These are phyloP conservation scores for Alliaria petiolata DNA, from an alignment of 345 rosid genomes.

Conservation along the genomic window DNA sequence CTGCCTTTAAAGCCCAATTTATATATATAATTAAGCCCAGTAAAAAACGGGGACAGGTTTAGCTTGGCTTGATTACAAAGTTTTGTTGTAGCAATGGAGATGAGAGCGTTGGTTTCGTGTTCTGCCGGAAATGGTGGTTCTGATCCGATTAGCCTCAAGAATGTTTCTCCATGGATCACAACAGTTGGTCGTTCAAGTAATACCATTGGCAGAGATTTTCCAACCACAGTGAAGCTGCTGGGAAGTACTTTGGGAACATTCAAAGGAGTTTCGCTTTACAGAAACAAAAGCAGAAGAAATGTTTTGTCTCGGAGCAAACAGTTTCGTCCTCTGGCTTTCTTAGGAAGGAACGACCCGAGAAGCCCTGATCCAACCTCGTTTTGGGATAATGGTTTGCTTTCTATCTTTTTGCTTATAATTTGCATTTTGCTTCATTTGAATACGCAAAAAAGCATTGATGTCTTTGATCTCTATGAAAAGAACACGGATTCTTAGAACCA, in stretches of 20 bases:
- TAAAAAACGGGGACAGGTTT: not conserved
- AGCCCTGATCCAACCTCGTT: slow-evolving; percentile 42
- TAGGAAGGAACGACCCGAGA: slow-evolving; percentile 38
- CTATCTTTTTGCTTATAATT: not conserved
- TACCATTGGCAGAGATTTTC: slow-evolving; percentile 56
- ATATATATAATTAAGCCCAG: too few relatives aligned
- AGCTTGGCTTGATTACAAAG: slow-evolving; percentile 42
- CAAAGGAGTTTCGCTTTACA: slow-evolving; percentile 41
- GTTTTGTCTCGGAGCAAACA: slow-evolving; percentile 28
- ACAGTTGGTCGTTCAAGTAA: slow-evolving; percentile 60
- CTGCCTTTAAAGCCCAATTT: too few relatives aligned
- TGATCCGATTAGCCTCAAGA: slow-evolving; percentile 46
- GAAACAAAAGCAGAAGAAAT: slow-evolving; percentile 1
- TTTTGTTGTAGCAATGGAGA: slow-evolving; percentile 68
- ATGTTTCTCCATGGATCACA: slow-evolving; percentile 70
- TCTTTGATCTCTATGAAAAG: too few relatives aligned
- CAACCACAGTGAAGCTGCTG: slow-evolving; percentile 42
- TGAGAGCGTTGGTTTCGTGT: slow-evolving; percentile 59
- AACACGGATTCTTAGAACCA: too few relatives aligned
- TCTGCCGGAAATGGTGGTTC: slow-evolving; percentile 74
- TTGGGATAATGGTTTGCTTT: slow-evolving; percentile 22
- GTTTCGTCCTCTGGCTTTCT: slow-evolving; percentile 49
- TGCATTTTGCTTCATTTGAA: not conserved
- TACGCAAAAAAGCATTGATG: not conserved
- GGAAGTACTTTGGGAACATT: slow-evolving; percentile 33